Evolutionary conservation across 2,329 filamentous ascomycete species (phyloP), one percentile per base, ranked within the genome.

Genomic region (Fusarium bactridioides): DNA sequence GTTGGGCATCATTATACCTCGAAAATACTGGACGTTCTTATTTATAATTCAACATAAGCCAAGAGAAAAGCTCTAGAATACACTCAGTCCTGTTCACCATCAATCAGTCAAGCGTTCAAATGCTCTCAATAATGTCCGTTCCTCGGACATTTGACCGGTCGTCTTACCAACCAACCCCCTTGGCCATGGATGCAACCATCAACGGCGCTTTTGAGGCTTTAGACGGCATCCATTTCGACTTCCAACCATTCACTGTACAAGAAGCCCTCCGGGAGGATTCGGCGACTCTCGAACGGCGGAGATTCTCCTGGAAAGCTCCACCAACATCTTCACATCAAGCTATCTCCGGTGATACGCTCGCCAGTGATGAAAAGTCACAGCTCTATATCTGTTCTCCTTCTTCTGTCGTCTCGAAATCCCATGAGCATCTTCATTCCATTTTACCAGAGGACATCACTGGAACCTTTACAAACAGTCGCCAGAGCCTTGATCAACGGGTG

Each of bases 331-430:
- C 29, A 10, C 9, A 18, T 18, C 12, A n/a, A 8, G 3, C 31
- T 2, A 13, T 7, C 3, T 18, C 55, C n/a, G 21, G 33, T 5
- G 19, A 35, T 3, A 35, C 40, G 1, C 9, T 23, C 3, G 29
- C 4, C 31, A 35, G 10, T 3, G 40, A 47, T 3, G 19, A n/a
- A 3, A 10, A 7, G 4, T 19, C 41, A 18, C 15, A 13, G 12
- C 10, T 27, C 3, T 27, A 37, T 27, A 50, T 35, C 0, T 35
- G 19, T 13, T 18, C 31, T 5, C 41, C 55, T 1, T 29, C 19
- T 1, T 48, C 55, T 4, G 11, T 10, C 0, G 1, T 3, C 3
- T 23, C 31, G 1, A n/a, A 3, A 13, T 2, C 19, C 0, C 4
- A n/a, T 1, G 19, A 12, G 1, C 5, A 18, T 0, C 10, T 7